Evolutionary conservation across 345 rosid genomes (phyloP), one percentile per base, ranked within the genome.

Genomic region (Pistacia vera): DNA sequence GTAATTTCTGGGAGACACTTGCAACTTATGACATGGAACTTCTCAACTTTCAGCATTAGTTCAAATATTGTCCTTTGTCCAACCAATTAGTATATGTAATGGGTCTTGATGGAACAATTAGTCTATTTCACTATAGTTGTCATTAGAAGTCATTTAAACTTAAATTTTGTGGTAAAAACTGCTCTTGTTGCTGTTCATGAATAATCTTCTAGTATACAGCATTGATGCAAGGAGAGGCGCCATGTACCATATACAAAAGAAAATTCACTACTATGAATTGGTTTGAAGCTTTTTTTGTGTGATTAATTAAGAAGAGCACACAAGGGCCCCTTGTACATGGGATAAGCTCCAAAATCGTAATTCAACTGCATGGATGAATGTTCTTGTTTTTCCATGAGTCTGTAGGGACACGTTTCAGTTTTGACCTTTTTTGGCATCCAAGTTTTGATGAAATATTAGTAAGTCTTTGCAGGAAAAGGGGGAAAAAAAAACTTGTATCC

Each of bases 81-180:
- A 2, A 62, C 30, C 59, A 49, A 62, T 49, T 46, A 10, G 67
- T 63, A 4, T 2, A n/a, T 4, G 49, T 36, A 72, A 49, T 73
- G 38, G 58, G 57, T 62, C 49, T 73, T 69, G 41, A 70, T 38
- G 48, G 41, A 70, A 49, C 17, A 63, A 56, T 36, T 51, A 8
- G 17, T 28, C 25, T 36, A 17, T 78, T 41, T 59, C 2, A 66
- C 51, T 41, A 9, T 4, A 56, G 70, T 46, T 20, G 57, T 36
- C 10, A 61, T 48, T 73, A n/a, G 63, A 67, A 67, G 28, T 12
- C 49, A 68, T 68, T 62, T 33, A 48, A 65, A 61, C 63, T 56
- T 46, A 62, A 54, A 56, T 30, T 55, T 70, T 66, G 61, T 64
- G 36, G 52, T 30, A 51, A 5, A 72, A 65, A 66, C 13, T n/a